Evolutionary conservation across 208 protist genomes (phyloP), one percentile per base, ranked within the genome.

Genomic region (Trypanosoma avium): DNA sequence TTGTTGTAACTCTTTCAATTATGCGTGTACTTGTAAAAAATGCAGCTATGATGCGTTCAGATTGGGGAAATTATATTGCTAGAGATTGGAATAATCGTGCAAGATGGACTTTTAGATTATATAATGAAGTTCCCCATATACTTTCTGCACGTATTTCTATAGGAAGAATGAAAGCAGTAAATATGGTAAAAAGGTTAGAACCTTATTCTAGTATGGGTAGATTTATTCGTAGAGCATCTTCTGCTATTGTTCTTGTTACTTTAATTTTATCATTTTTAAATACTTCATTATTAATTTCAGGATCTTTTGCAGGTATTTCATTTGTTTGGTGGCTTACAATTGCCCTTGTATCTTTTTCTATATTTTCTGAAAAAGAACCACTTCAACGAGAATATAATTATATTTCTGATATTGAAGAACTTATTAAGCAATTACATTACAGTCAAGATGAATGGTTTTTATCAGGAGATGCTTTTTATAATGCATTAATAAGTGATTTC

Each of bases 101-200:
- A 40, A 55, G 58, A 27, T 92, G 81, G 81, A 75, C 73, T 26
- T 94, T 94, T 73, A 77, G 88, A 22, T 71, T 92, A 3, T 94
- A 88, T 72, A 94, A 94, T 65, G 88, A 94, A 65, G 88, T 92
- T 24, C 70, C 73, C 6, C 84, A 92, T 62, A 73, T 92, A 50
- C 72, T 85, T 32, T 73, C 67, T 27, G 70, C 77, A 30, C 79
- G 88, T 22, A 70, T 94, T 19, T 67, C 61, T 17, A 54, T 57
- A 21, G 88, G 77, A 6, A 57, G 71, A 21, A 70, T 81, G 48
- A 75, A 73, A 46, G 84, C 81, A 5, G 61, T 65, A 42, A 40
- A 70, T 38, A 92, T 94, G 82, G 64, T 88, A 26, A 32, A 54
- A 4, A 59, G 70, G 1, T 64, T 92, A 21, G 54, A 70, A 21